Conservation (phyloP, 805 yeast genomes). For the Candida boleticola region DNA sequence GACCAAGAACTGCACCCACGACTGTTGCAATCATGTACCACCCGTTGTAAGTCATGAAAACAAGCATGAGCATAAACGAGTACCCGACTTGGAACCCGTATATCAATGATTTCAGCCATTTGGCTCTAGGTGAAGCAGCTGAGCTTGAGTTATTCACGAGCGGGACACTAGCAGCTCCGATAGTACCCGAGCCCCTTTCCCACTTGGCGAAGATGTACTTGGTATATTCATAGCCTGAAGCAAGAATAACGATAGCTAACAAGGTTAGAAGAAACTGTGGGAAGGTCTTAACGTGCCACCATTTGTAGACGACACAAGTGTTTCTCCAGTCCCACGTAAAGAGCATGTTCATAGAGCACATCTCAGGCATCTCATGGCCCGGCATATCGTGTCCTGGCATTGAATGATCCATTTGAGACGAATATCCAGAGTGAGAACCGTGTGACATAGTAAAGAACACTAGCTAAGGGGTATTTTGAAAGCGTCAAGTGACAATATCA, state of each 20-base stretch:
- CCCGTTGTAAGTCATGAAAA: constrained; percentile 85
- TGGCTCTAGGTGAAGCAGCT: constrained; percentile 6
- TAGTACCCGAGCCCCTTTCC: constrained; percentile 17
- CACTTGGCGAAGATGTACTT: constrained; percentile 28
- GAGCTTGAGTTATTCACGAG: constrained; percentile 9
- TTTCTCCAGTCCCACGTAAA: constrained; percentile 78
- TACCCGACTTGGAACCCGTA: constrained; percentile 70
- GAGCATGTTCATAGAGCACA: constrained; percentile 67
- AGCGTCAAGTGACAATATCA: no score
- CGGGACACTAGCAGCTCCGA: neutral
- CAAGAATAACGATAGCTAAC: constrained; percentile 43
- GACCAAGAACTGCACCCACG: constrained; percentile 69
- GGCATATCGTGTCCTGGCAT: constrained; percentile 15
- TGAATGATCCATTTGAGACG: constrained; percentile 11
- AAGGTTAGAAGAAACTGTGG: constrained; percentile 53
- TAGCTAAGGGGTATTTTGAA: no score
- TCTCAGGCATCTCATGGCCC: constrained; percentile 22
- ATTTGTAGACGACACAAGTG: constrained; percentile 67
- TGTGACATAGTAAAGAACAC: no score
- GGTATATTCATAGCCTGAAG: constrained; percentile 63
- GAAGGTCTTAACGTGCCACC: constrained; percentile 73
- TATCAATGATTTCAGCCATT: constrained; percentile 35
- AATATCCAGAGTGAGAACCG: constrained; percentile 4
- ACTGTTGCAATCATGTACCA: constrained; percentile 79
- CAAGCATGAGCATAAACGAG: constrained; percentile 71